Evolutionary conservation across 345 rosid species (phyloP), one percentile per base, ranked within the genome.

Genomic region (Sapria himalayana): DNA sequence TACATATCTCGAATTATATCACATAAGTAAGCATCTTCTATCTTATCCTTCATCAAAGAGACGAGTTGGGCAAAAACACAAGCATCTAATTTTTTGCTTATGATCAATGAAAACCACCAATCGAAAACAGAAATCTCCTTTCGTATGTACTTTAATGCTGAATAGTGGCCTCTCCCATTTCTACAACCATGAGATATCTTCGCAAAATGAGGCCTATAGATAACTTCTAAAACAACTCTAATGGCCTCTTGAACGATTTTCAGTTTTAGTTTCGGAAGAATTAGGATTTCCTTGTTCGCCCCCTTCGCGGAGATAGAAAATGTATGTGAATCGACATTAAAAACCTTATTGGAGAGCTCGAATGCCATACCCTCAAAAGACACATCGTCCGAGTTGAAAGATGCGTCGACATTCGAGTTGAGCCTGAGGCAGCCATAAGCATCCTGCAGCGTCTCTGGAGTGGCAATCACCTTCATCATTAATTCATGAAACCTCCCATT

Each of bases 141-240:
- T 36, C 61, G 53, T 40, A 81, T 73, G 51, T 69, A 85, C 63
- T 74, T 81, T 59, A 78, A 45, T 19, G 94, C 79, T 5, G 92
- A 46, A 14, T 36, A 64, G 33, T 63, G 74, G 8, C 86, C 85
- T 42, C 92, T 73, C 48, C 91, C 91, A 17, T 76, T 85, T 46
- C 93, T 75, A 39, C 93, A 80, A 48, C 96, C 82, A 72, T 80
- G 96, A 12, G 93, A 85, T 51, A 80, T 66, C 63, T 71, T 81
- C 15, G 86, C 74, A 41, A 81, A 78, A 21, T 73, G 64, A 35
- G 96, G 96, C 64, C 37, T 61, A 45, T 78, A 81, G 48, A 75
- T 71, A 32, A 78, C 72, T 64, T 81, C 94, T 69, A 85, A 52
- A 16, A 52, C 72, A 44, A 81, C 67, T 51, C 92, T 69, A 20